phyloP scores from a whole-genome alignment of 208 protist species.

The Acanthamoeba royreba region DNA sequence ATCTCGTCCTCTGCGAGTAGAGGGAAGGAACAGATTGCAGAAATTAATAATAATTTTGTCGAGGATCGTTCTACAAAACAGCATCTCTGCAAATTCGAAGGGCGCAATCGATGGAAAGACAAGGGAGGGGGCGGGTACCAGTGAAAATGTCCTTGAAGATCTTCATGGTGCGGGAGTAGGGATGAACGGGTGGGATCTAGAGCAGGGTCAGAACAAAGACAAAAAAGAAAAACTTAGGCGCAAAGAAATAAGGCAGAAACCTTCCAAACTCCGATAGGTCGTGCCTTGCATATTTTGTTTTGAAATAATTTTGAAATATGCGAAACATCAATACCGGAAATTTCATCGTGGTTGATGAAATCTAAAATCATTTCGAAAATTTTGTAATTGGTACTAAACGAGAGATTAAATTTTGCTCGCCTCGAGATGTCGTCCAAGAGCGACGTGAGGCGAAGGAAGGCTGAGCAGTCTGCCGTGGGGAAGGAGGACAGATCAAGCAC shows the following conservation, averaged over 20 bases:
- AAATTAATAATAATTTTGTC: neutral
- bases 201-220: neutral
- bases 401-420: too few species aligned
- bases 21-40: neutral
- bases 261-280: neutral
- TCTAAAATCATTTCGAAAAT: too few species aligned
- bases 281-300: too few species aligned
- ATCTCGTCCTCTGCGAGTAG: slow-evolving; percentile 56
- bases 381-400: too few species aligned
- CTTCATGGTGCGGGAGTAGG: neutral
- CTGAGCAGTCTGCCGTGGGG: neutral
- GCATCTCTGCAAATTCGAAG: neutral
- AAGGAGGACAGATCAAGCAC: too few species aligned
- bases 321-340: neutral
- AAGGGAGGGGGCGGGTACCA: neutral
- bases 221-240: neutral
- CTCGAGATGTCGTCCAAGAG: too few species aligned
- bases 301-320: neutral
- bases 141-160: slow-evolving; percentile 52
- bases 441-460: too few species aligned
- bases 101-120: neutral
- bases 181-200: neutral
- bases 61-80: neutral
- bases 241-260: slow-evolving; percentile 33
- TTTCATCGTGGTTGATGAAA: neutral